These are phyloP conservation scores for Serendipita sp. DNA, from an alignment of 768 basidiomycete genomes.

Conservation along the genomic window DNA sequence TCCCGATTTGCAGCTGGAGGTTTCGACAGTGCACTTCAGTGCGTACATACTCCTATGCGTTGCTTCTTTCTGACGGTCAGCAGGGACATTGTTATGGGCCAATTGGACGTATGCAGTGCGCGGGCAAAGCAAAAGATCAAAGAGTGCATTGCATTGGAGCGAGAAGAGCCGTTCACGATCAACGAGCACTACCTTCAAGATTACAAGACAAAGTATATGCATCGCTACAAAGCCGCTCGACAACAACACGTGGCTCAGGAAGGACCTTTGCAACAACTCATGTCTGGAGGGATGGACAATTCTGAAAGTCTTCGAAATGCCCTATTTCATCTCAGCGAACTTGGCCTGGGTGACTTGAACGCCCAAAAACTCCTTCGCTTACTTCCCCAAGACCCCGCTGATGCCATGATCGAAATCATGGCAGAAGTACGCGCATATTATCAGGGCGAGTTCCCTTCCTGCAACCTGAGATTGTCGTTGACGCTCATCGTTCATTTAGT, in stretches of 20 bases:
- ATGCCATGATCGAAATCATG: conserved; percentile 47
- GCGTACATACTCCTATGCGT: conserved; percentile 14
- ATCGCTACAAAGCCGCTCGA: conserved; percentile 20
- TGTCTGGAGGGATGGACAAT: neutral
- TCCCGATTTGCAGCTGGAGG: conserved; percentile 34
- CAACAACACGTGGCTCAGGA: neutral
- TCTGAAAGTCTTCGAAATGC: neutral
- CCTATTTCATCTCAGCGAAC: neutral
- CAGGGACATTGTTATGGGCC: conserved; percentile 37
- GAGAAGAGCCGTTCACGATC: conserved; percentile 30
- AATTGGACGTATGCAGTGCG: conserved; percentile 30
- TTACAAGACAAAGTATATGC: conserved; percentile 34
- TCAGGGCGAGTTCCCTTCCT: conserved; percentile 32
- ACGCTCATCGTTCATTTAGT: conserved; percentile 31
- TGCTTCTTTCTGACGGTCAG: neutral
- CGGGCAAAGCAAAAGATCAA: conserved; percentile 27
- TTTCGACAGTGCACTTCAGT: conserved; percentile 35
- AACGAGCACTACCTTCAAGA: conserved; percentile 37
- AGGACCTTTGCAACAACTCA: neutral
- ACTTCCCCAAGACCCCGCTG: conserved; percentile 27
- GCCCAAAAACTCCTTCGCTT: conserved; percentile 34
- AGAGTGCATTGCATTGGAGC: conserved; percentile 37
- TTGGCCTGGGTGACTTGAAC: conserved; percentile 25
- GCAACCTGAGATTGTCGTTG: neutral
- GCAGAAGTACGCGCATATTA: conserved; percentile 59